These are phyloP conservation scores for Pythium graminicola DNA, from an alignment of 352 stramenopile species.

Conservation along the genomic window DNA sequence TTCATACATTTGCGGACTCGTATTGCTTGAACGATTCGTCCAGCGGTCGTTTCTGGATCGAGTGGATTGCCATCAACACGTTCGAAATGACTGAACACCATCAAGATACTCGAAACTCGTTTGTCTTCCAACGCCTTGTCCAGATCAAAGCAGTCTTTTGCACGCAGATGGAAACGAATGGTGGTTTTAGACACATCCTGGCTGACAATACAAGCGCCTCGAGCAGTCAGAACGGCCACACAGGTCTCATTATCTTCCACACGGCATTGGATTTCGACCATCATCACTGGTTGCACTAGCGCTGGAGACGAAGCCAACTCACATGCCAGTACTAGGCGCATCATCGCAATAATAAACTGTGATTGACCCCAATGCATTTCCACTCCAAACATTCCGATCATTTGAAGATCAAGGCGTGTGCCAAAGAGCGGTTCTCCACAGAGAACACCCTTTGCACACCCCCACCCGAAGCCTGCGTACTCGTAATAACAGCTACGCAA, in stretches of 20 bases:
- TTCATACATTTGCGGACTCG: slow-evolving; percentile 1
- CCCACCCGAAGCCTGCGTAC: background rate
- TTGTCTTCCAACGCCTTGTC: background rate
- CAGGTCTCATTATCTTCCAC: background rate
- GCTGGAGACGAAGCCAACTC: slow-evolving; percentile 4
- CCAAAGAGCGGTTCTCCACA: slow-evolving; percentile 4
- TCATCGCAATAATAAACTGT: slow-evolving; percentile 1
- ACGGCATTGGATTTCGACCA: slow-evolving; percentile 1
- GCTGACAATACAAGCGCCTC: background rate
- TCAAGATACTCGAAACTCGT: background rate
- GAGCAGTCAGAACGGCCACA: background rate
- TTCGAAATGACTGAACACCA: background rate
- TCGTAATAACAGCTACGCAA: background rate
- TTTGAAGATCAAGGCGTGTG: background rate
- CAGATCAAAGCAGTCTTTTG: background rate
- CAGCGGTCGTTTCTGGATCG: background rate
- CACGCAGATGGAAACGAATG: background rate
- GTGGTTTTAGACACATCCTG: background rate
- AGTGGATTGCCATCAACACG: background rate
- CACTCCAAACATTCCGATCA: background rate
- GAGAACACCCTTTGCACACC: background rate
- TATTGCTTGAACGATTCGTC: background rate
- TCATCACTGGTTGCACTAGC: background rate
- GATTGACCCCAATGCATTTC: background rate
- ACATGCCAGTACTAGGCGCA: background rate